Percentiles rank a stretch among this genome's conserved stretches.
These are phyloP conservation scores for Eimeria zaria DNA, from an alignment of 169 alveolate species.

Conservation along the genomic window DNA sequence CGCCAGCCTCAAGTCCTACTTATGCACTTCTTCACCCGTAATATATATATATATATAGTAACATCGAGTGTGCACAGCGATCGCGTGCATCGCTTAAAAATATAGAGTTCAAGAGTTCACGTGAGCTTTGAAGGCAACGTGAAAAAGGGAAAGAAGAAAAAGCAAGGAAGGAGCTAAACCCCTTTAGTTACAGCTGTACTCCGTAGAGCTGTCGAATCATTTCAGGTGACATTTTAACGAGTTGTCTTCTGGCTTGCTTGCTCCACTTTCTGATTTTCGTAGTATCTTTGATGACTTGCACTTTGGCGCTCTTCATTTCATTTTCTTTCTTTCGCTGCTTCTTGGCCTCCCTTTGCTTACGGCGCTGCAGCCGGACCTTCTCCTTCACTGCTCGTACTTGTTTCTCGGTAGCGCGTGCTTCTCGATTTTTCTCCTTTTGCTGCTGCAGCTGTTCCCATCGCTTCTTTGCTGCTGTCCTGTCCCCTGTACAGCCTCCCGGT, in stretches of 20 bases:
- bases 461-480: conserved; percentile 27
- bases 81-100: background rate
- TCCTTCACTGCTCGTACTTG: conserved; percentile 23
- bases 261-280: conserved; percentile 69
- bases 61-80: background rate
- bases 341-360: conserved; percentile 81
- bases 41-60: background rate
- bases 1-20: background rate
- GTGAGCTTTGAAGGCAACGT: background rate
- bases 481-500: conserved; percentile 49
- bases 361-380: conserved; percentile 25
- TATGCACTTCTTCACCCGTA: background rate
- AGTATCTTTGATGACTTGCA: conserved; percentile 75
- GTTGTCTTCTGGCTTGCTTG: conserved; percentile 69
- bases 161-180: background rate
- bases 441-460: conserved; percentile 71
- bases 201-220: conserved; percentile 77
- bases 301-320: conserved; percentile 72
- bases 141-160: background rate
- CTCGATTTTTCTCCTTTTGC: background rate
- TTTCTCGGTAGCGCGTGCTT: conserved; percentile 56
- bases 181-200: conserved; percentile 1
- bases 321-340: conserved; percentile 71
- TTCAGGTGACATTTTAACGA: conserved; percentile 85
- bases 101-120: background rate